Percentiles rank a stretch among this genome's conserved stretches.
phyloP scores from a whole-genome alignment of 164 flowering plant species.

The Pachysandra terminalis region DNA sequence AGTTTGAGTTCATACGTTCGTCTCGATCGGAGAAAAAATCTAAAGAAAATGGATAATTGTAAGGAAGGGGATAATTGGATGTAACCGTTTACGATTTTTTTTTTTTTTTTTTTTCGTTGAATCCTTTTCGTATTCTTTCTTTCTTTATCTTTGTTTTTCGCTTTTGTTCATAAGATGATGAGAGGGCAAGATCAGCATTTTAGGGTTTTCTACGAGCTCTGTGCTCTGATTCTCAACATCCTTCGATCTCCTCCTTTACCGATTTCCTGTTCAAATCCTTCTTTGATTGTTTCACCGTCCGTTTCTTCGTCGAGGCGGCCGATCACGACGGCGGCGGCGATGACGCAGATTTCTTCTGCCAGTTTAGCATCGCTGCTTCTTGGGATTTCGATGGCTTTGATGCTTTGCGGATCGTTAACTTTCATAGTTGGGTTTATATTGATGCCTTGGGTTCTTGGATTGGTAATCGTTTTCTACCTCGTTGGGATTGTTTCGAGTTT shows the following conservation, averaged over 20 bases:
- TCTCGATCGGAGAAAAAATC: no score
- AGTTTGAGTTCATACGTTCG: no score
- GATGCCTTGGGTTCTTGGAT: constrained; percentile 77
- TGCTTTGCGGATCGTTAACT: constrained; percentile 70
- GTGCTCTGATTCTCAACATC: no score
- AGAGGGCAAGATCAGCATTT: constrained; percentile 44
- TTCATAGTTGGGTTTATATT: constrained; percentile 68
- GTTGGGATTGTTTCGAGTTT: constrained; percentile 54
- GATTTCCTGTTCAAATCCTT: constrained; percentile 27
- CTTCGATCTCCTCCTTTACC: constrained; percentile 52
- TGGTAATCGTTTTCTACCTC: constrained; percentile 54
- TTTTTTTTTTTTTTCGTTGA: no score
- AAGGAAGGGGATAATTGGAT: no score
- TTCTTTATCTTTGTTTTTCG: no score
- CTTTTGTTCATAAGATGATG: constrained; percentile 23
- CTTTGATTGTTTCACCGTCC: neutral
- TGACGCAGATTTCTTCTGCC: constrained; percentile 55
- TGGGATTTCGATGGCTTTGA: no score
- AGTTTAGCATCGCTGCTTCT: constrained; percentile 64
- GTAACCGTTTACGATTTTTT: no score
- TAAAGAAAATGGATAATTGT: no score
- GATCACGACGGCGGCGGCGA: constrained; percentile 12
- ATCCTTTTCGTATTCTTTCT: no score
- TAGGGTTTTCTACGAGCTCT: no score
- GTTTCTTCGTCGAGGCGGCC: constrained; percentile 6